Evolutionary conservation across 441 rosid genomes (phyloP).

Genomic region (Jatropha multifida): DNA sequence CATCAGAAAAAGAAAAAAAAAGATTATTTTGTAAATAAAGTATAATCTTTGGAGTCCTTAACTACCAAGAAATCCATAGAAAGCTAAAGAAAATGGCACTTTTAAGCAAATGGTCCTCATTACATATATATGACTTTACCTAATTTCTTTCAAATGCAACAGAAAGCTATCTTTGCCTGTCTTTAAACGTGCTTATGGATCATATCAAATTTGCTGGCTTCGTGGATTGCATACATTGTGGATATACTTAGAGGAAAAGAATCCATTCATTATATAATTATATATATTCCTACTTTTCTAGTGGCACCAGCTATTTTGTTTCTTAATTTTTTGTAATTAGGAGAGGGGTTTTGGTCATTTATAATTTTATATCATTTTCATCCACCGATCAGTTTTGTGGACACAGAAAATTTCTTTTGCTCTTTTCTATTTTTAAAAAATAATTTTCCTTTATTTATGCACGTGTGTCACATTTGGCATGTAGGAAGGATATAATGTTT

Average conservation of each 20-base stretch:
- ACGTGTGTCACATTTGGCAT: background rate
- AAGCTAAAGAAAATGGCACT: background rate
- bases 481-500: too few species aligned
- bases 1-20: constrained; percentile 2
- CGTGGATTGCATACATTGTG: constrained; percentile 29
- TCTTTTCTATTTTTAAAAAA: background rate
- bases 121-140: constrained; percentile 17
- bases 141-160: constrained; percentile 14
- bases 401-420: background rate
- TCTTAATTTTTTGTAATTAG: background rate
- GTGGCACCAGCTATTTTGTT: constrained; percentile 11
- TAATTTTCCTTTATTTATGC: background rate
- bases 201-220: constrained; percentile 21
- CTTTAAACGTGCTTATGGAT: constrained; percentile 21
- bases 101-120: constrained; percentile 11
- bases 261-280: background rate
- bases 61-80: constrained; percentile 29
- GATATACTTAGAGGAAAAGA: constrained; percentile 24
- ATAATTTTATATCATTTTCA: background rate
- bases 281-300: background rate
- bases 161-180: background rate
- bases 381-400: background rate
- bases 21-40: background rate
- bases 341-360: background rate
- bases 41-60: constrained; percentile 22